Evolutionary conservation across 2,329 filamentous ascomycete species (phyloP).

Genomic region (Elsinoe necatrix): DNA sequence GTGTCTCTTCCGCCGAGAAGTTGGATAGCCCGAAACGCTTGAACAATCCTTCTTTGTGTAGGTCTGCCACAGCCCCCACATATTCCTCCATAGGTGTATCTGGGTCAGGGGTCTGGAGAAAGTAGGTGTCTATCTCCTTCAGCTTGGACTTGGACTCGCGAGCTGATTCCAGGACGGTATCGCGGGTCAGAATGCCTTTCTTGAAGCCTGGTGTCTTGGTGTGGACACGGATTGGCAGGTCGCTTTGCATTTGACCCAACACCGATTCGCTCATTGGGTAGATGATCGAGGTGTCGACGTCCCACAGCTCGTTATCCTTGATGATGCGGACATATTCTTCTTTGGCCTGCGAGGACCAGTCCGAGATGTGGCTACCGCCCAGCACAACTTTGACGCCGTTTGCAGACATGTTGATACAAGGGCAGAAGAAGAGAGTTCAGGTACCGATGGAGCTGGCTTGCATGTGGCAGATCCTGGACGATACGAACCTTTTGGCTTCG

Average conservation of each 20-base stretch:
- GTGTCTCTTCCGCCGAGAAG: constrained; percentile 37
- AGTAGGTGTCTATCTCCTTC: constrained; percentile 25
- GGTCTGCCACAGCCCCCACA: constrained; percentile 33
- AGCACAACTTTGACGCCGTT: constrained; percentile 6
- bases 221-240: constrained; percentile 38
- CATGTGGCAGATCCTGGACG: background rate
- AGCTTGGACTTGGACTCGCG: constrained; percentile 20
- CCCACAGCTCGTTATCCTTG: constrained; percentile 28
- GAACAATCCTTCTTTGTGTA: constrained; percentile 35
- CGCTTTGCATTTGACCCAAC: constrained; percentile 34
- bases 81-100: constrained; percentile 34
- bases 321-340: constrained; percentile 19
- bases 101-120: constrained; percentile 36
- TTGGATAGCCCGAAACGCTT: constrained; percentile 40
- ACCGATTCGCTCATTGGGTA: constrained; percentile 37
- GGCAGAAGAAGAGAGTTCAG: background rate
- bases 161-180: constrained; percentile 29
- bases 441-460: background rate
- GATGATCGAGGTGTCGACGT: constrained; percentile 35
- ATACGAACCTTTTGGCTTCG: background rate
- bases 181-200: constrained; percentile 29
- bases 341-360: background rate
- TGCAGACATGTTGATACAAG: constrained; percentile 2
- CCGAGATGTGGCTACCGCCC: constrained; percentile 2
- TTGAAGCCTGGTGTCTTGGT: constrained; percentile 38